phyloP scores from a whole-genome alignment of 192 early-diverging fungal genomes.

The Endogone sp. region DNA sequence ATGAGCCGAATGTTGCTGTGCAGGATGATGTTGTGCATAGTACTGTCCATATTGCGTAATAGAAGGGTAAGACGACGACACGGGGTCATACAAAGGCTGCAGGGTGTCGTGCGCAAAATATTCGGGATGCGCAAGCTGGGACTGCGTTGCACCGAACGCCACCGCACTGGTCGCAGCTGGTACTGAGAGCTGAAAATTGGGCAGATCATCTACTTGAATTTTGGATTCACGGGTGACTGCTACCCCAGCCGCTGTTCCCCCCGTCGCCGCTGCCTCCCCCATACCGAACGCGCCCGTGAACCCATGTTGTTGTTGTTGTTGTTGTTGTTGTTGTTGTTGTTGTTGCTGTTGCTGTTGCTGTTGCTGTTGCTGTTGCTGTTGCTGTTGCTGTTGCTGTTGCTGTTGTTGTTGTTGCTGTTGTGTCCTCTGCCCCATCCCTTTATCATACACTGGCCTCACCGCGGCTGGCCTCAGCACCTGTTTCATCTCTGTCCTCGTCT shows the following conservation, averaged over 20 bases:
- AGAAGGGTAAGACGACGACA: conserved; percentile 1
- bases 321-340: conserved; percentile 37
- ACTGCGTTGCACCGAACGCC: too few relatives aligned
- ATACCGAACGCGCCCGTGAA: too few relatives aligned
- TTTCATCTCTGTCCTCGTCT: not conserved
- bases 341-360: conserved; percentile 42
- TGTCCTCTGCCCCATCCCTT: conserved; percentile 4
- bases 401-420: conserved; percentile 46
- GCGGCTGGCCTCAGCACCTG: not conserved
- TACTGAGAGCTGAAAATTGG: not conserved
- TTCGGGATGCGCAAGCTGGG: too few relatives aligned
- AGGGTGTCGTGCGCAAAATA: not conserved
- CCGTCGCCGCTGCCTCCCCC: not conserved
- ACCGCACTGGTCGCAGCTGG: not conserved
- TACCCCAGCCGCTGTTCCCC: not conserved
- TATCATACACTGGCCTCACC: not conserved
- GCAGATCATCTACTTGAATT: not conserved
- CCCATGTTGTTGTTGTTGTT: conserved; percentile 28
- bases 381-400: conserved; percentile 43
- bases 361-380: conserved; percentile 36
- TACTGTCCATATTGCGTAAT: conserved; percentile 1
- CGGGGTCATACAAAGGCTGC: not conserved
- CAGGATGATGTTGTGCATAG: conserved; percentile 33
- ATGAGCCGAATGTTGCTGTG: conserved; percentile 31
- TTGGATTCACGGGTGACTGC: not conserved